Conservation (phyloP, 2,329 filamentous ascomycete species). For the Aspergillus sp. region DNA sequence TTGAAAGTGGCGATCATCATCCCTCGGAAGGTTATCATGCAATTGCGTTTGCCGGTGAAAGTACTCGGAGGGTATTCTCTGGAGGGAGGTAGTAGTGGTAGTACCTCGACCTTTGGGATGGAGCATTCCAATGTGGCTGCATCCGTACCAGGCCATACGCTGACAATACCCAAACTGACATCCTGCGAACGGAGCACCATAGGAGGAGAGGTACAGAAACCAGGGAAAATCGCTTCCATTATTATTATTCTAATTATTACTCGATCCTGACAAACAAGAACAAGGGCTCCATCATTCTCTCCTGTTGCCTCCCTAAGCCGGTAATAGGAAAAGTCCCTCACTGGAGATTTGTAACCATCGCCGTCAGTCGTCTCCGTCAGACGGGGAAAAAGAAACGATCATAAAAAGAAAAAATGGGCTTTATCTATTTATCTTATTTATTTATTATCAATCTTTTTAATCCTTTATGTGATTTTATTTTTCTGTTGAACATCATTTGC, state of each 20-base stretch:
- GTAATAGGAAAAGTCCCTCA: conserved; percentile 14
- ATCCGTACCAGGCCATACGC: conserved; percentile 13
- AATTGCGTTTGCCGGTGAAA: too few species aligned
- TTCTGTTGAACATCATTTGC: not conserved
- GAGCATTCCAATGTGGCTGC: conserved; percentile 12
- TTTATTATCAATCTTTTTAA: not conserved
- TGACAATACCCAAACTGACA: not conserved
- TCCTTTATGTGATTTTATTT: not conserved
- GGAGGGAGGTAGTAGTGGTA: too few species aligned
- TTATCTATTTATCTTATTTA: not conserved
- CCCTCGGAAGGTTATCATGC: too few species aligned
- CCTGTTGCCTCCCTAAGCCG: conserved; percentile 11
- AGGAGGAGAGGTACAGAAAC: too few species aligned
- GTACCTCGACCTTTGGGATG: too few species aligned
- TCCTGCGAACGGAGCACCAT: conserved; percentile 4
- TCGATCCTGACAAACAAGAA: conserved; percentile 4
- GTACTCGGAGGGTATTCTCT: not conserved
- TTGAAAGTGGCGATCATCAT: too few species aligned
- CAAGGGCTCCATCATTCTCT: not conserved
- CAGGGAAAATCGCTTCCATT: not conserved
- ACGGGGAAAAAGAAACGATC: conserved; percentile 2
- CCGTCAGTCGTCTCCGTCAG: conserved; percentile 10
- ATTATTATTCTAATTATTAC: conserved; percentile 3
- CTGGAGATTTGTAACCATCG: conserved; percentile 9
- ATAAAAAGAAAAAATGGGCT: conserved; percentile 3